Conservation (phyloP, 306 rosid species). For the Datisca glomerata region DNA sequence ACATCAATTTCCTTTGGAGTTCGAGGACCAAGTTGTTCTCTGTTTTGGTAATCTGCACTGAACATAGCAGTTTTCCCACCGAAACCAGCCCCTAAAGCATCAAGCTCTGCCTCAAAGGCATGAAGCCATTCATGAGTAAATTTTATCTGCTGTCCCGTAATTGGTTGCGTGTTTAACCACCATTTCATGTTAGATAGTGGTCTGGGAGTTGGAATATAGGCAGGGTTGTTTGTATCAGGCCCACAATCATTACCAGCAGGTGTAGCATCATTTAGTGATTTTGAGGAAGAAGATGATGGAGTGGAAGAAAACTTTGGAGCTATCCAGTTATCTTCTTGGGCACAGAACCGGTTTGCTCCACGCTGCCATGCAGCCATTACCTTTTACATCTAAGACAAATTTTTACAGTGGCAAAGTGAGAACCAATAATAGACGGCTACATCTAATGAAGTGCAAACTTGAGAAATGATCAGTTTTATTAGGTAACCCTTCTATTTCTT, state of each 20-base stretch:
- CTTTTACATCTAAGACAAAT: constrained; percentile 2
- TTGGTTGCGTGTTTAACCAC: constrained; percentile 62
- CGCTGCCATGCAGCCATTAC: constrained; percentile 17
- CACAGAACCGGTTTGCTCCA: constrained; percentile 12
- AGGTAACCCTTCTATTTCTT: no score
- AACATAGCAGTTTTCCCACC: constrained; percentile 17
- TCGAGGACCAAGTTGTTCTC: constrained; percentile 17
- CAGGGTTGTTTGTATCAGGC: constrained; percentile 18
- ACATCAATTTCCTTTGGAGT: constrained; percentile 14
- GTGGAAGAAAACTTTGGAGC: constrained; percentile 12
- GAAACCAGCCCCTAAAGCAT: constrained; percentile 23
- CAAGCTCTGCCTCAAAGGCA: constrained; percentile 30
- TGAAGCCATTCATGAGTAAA: constrained; percentile 24
- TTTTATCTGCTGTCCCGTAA: constrained; percentile 26
- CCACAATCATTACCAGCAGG: constrained; percentile 22
- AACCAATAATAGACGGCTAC: background rate
- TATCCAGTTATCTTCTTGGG: constrained; percentile 10
- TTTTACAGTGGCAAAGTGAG: constrained; percentile 1
- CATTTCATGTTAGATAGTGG: constrained; percentile 31
- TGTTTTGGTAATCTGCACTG: constrained; percentile 19
- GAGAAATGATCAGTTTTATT: no score
- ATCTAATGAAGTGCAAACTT: background rate
- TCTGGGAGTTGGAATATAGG: constrained; percentile 15
- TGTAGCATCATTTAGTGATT: constrained; percentile 25
- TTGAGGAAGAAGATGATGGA: constrained; percentile 23